Percentiles rank a stretch among this genome's conserved stretches.
These are phyloP conservation scores for Boletus subcaerulescens DNA, from an alignment of 768 basidiomycete species.

Conservation along the genomic window DNA sequence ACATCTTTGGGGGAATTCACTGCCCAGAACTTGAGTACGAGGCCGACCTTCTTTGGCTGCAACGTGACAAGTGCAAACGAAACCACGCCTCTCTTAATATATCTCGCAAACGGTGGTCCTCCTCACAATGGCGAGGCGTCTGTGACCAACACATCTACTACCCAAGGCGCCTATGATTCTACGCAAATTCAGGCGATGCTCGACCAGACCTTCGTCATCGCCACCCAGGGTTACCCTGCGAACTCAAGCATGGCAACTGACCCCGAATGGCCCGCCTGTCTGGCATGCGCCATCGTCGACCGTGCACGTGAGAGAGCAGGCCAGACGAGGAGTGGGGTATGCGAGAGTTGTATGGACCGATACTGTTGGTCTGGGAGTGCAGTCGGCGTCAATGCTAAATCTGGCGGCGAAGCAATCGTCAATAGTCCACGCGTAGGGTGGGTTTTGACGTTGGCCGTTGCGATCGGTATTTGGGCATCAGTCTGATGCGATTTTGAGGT, in stretches of 20 bases:
- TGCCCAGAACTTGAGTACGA: slow-evolving; percentile 33
- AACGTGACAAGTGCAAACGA: slow-evolving; percentile 21
- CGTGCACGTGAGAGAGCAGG: slow-evolving; percentile 35
- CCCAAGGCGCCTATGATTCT: slow-evolving; percentile 36
- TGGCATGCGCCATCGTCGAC: slow-evolving; percentile 53
- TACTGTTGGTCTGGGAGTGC: slow-evolving; percentile 31
- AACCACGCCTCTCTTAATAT: slow-evolving; percentile 50
- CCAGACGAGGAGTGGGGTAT: slow-evolving; percentile 27
- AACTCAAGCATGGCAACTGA: slow-evolving; percentile 30
- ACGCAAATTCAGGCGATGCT: slow-evolving; percentile 43
- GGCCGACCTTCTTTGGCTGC: slow-evolving; percentile 50
- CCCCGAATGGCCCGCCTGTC: slow-evolving; percentile 44
- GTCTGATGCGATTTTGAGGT: background rate
- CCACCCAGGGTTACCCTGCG: slow-evolving; percentile 40
- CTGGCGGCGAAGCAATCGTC: background rate
- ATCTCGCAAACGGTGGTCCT: slow-evolving; percentile 53
- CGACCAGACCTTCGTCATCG: slow-evolving; percentile 41
- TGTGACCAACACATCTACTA: slow-evolving; percentile 43
- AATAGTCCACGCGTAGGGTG: background rate
- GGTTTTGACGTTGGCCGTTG: slow-evolving; percentile 2
- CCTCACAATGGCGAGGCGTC: slow-evolving; percentile 37
- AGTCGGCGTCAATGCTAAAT: background rate
- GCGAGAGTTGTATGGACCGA: slow-evolving; percentile 28
- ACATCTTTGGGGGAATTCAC: slow-evolving; percentile 26
- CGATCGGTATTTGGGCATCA: background rate